Conservation (phyloP, 441 rosid species). For the Isatis lusitanica region DNA sequence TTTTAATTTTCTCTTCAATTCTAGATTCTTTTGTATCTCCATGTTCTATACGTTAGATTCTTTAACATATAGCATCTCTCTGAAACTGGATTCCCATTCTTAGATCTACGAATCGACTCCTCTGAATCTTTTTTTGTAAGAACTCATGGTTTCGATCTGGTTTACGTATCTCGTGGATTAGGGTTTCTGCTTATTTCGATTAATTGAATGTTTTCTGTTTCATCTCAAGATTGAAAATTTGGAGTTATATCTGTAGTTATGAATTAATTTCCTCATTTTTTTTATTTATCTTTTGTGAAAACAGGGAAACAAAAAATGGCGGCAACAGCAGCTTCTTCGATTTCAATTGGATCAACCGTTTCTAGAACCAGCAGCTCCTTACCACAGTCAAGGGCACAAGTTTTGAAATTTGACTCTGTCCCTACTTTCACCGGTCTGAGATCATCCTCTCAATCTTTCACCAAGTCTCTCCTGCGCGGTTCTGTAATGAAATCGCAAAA, state of each 20-base stretch:
- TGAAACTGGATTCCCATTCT: background rate
- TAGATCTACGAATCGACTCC: background rate
- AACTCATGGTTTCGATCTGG: slow-evolving; percentile 1
- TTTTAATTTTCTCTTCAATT: background rate
- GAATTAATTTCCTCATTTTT: background rate
- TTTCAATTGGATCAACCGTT: slow-evolving; percentile 56
- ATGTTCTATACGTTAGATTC: background rate
- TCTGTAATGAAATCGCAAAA: slow-evolving; percentile 44
- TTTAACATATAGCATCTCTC: background rate
- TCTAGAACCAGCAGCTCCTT: slow-evolving; percentile 42
- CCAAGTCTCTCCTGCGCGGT: slow-evolving; percentile 50
- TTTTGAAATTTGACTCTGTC: slow-evolving; percentile 42
- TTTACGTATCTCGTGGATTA: background rate
- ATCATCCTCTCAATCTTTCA: slow-evolving; percentile 57
- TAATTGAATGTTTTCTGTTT: background rate
- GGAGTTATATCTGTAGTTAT: background rate
- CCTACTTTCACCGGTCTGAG: slow-evolving; percentile 65
- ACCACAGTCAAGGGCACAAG: slow-evolving; percentile 45
- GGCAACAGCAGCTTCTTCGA: slow-evolving; percentile 63
- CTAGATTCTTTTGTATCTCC: background rate
- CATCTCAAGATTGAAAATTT: background rate
- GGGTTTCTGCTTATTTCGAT: background rate
- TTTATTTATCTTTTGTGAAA: no score
- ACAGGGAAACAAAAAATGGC: slow-evolving; percentile 43
- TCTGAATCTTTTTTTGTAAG: background rate